These are phyloP conservation scores for Calocera viscosa DNA, from an alignment of 768 basidiomycete genomes.

Conservation along the genomic window DNA sequence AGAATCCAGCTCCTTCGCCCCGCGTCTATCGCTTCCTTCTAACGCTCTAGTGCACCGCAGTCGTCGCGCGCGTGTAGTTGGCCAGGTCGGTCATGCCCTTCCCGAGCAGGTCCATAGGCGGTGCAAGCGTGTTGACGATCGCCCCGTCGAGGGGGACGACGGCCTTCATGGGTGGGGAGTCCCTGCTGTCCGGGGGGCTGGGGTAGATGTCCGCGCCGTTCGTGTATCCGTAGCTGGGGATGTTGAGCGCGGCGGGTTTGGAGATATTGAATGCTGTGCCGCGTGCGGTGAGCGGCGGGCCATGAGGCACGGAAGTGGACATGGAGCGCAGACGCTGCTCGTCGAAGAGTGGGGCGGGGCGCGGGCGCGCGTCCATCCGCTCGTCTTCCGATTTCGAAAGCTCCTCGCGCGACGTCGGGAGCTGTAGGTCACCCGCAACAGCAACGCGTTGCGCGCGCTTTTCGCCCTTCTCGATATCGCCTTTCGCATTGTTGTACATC, in stretches of 20 bases:
- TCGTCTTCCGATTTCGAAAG: slow-evolving; percentile 13
- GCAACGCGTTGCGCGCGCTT: slow-evolving; percentile 70
- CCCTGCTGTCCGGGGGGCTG: slow-evolving; percentile 4
- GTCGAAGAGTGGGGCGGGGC: not conserved
- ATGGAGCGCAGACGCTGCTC: not conserved
- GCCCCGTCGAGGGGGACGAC: slow-evolving; percentile 1
- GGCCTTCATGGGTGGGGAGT: not conserved
- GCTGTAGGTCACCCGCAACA: slow-evolving; percentile 50
- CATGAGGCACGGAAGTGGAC: not conserved
- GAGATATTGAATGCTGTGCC: not conserved
- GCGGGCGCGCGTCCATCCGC: not conserved
- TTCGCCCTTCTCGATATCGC: slow-evolving; percentile 87
- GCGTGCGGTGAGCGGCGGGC: not conserved
- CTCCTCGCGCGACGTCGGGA: slow-evolving; percentile 58
- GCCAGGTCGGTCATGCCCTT: not conserved
- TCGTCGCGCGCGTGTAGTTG: not conserved
- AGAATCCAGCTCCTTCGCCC: not conserved
- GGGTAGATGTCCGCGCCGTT: not conserved
- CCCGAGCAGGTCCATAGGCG: not conserved
- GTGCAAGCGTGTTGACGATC: not conserved
- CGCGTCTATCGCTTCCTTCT: not conserved
- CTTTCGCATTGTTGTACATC: slow-evolving; percentile 92
- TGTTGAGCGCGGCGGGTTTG: not conserved
- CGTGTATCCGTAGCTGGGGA: not conserved
- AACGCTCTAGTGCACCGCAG: not conserved